Evolutionary conservation across 1,284 basidiomycete genomes (phyloP), one percentile per base, ranked within the genome.

Genomic region (Kalmanozyma brasiliensis): DNA sequence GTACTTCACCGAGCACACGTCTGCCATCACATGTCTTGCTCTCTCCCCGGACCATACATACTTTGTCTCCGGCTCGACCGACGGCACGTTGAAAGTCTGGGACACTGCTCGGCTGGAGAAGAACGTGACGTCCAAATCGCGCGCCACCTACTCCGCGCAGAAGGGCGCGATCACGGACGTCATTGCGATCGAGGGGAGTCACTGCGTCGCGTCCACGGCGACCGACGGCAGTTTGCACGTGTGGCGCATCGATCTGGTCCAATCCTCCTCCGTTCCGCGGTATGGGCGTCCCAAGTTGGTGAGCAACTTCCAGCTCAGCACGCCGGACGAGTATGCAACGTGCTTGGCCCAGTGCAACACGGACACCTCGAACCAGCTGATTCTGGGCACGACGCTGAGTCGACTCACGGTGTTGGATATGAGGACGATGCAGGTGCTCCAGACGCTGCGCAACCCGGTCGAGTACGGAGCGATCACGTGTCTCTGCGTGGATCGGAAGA

Each of bases 31-130:
- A 1, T 87, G 89, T 1, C 85, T 98, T 16, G 90, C 90, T 0
- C 91, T 95, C 10, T 90, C 95, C 1, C 93, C 94, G 0, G 96
- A 98, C 79, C 93, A 96, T 68, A 84, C 89, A 68, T 99, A 97
- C 85, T 98, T 98, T 75, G 90, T 93, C 1, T 91, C 94, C 0
- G 87, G 89, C 0, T 94, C 93, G 1, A 89, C 91, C 67, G 93
- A 96, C 78, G 89, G 89, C 68, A 90, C 89, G 0, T 87, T 94
- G 63, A 90, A 91, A 78, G 86, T 92, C 7, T 93, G 91, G 91
- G 91, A 93, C 76, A 88, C 90, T 0, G 88, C 89, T 7, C 86
- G 90, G 9, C 83, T 93, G 33, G 91, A 92, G 75, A 87, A 91
- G 63, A 92, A 90, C 73, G 90, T 87, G 1, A 84, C 86, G 7